These are phyloP conservation scores for Teratosphaeria destructans DNA, from an alignment of 2,329 filamentous ascomycete genomes.

Conservation along the genomic window DNA sequence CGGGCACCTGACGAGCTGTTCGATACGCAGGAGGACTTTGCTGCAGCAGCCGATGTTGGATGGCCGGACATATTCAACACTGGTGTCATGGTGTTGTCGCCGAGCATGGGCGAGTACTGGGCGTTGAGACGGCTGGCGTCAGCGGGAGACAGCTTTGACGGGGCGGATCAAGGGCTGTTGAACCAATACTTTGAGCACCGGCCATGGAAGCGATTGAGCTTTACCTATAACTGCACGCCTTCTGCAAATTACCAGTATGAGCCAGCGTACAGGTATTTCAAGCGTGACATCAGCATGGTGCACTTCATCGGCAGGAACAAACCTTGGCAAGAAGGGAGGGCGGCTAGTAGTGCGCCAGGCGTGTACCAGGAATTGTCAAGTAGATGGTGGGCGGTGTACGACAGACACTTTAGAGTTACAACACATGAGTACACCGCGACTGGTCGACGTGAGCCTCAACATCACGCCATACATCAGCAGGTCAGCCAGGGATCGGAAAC, in stretches of 20 bases:
- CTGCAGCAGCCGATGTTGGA: slow-evolving; percentile 83
- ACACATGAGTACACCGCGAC: slow-evolving; percentile 6
- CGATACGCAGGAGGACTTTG: slow-evolving; percentile 49
- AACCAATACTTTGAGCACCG: slow-evolving; percentile 83
- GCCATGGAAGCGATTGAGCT: slow-evolving; percentile 75
- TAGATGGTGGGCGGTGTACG: slow-evolving; percentile 91
- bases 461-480: slow-evolving; percentile 2
- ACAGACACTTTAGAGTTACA: slow-evolving; percentile 61
- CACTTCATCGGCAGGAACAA: slow-evolving; percentile 92
- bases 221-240: slow-evolving; percentile 94
- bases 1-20: slow-evolving; percentile 91
- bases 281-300: slow-evolving; percentile 76
- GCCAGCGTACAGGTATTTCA: slow-evolving; percentile 87
- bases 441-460: slow-evolving; percentile 7
- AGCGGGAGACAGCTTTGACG: slow-evolving; percentile 86
- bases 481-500: background rate
- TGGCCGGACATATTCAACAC: slow-evolving; percentile 98
- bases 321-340: slow-evolving; percentile 54
- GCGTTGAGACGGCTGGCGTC: slow-evolving; percentile 75
- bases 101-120: slow-evolving; percentile 79
- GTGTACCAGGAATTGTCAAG: slow-evolving; percentile 76
- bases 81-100: slow-evolving; percentile 86
- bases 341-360: slow-evolving; percentile 41
- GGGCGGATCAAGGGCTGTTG: slow-evolving; percentile 87
- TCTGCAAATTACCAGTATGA: slow-evolving; percentile 96